Evolutionary conservation across 2,329 filamentous ascomycete genomes (phyloP).

Genomic region (Ophiostoma novo-ulmi): DNA sequence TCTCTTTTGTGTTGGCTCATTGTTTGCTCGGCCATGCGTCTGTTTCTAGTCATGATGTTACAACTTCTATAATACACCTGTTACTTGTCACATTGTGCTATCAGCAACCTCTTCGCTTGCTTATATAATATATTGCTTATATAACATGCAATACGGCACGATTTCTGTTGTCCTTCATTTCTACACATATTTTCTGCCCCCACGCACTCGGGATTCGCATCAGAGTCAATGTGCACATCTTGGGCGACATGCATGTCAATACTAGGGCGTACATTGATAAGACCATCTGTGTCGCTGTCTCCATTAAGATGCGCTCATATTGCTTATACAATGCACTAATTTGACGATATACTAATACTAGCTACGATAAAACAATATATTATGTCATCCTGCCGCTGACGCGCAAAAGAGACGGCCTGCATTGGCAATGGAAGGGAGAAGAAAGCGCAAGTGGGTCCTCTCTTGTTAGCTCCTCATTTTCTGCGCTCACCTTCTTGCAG

Average conservation of each 20-base stretch:
- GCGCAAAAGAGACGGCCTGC: background rate
- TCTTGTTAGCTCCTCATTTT: constrained; percentile 10
- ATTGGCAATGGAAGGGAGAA: constrained; percentile 3
- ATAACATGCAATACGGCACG: background rate
- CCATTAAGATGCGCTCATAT: background rate
- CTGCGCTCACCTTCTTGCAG: background rate
- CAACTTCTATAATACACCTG: constrained; percentile 8
- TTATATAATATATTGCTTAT: background rate
- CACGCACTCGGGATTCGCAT: background rate
- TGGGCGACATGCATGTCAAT: background rate
- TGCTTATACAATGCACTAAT: background rate
- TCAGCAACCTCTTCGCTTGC: background rate
- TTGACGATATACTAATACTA: background rate
- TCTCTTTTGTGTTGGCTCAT: constrained; percentile 6
- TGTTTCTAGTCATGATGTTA: background rate
- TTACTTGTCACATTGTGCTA: background rate
- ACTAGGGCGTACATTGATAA: background rate
- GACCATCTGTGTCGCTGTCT: background rate
- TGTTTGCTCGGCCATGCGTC: background rate
- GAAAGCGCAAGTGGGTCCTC: constrained; percentile 2
- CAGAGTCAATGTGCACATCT: background rate
- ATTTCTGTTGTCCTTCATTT: background rate
- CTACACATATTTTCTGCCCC: background rate
- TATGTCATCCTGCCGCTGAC: constrained; percentile 4
- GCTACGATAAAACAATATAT: background rate